Evolutionary conservation across 805 yeast species (phyloP).

Genomic region (Barnettozyma sucrosica): DNA sequence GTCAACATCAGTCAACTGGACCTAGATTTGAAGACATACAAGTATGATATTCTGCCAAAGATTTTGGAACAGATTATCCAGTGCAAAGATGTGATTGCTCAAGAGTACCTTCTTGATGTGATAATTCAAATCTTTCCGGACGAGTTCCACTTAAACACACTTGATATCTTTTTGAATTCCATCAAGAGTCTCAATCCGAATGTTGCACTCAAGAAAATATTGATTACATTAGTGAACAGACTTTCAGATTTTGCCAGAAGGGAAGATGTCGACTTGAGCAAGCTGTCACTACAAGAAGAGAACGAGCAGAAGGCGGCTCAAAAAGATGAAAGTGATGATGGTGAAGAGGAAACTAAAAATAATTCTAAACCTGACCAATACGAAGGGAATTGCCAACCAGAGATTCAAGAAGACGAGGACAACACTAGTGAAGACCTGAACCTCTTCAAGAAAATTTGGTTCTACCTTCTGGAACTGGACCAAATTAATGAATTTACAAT

Average conservation of each 20-base stretch:
- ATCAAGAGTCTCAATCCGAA: constrained; percentile 62
- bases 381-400: constrained; percentile 9
- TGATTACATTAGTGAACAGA: constrained; percentile 68
- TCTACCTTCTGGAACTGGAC: constrained; percentile 50
- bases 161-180: constrained; percentile 60
- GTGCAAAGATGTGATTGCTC: constrained; percentile 88
- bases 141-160: constrained; percentile 74
- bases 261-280: constrained; percentile 26
- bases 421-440: constrained; percentile 15
- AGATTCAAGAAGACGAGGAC: background rate
- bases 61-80: constrained; percentile 87
- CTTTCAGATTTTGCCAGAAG: constrained; percentile 49
- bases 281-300: constrained; percentile 18
- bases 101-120: constrained; percentile 85
- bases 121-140: constrained; percentile 93
- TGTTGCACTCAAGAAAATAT: constrained; percentile 60
- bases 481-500: constrained; percentile 55
- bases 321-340: background rate
- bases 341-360: constrained; percentile 10
- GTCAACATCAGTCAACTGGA: constrained; percentile 72
- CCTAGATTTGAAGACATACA: constrained; percentile 41
- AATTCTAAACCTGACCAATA: constrained; percentile 8
- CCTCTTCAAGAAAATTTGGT: constrained; percentile 62
- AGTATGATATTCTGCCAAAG: constrained; percentile 59
- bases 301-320: background rate